Evolutionary conservation across 192 early-diverging fungal species (phyloP), one percentile per base, ranked within the genome.

Genomic region (Gamsiella multidivaricata): DNA sequence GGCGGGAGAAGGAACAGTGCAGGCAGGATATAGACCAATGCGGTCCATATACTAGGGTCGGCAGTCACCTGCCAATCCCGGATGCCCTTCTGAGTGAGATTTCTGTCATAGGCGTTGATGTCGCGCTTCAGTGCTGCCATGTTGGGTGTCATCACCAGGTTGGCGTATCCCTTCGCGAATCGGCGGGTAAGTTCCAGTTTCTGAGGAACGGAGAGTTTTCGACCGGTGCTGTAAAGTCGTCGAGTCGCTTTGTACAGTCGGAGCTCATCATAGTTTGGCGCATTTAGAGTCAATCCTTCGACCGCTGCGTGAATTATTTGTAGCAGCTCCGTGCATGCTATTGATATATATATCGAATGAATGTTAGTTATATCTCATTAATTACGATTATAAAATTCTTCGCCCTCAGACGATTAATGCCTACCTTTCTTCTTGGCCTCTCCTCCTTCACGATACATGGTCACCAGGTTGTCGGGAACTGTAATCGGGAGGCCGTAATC

Each of bases 251-350:
- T 82, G 60, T 65, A 69, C 14, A 82, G 46, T 39, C 70, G 62
- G 33, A 82, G 56, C 5, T 76, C 76, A 18, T 79, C 70, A 64
- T 73, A 82, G 67, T 79, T 79, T 15, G 81, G 74, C 9, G 81
- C 81, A 69, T 82, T 82, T 25, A 82, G 52, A 6, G 81, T 82
- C 43, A 82, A 31, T 45, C 67, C 64, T 31, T 71, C 41, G 28
- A 82, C 75, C 18, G 81, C 75, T 1, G 52, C 23, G 42, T 79
- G 75, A n/a, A 82, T 79, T 10, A 72, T 69, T 53, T 82, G 65
- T 12, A 82, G 42, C 17, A 82, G 59, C 47, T 82, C 73, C 49
- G 75, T 76, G 45, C 74, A 82, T 26, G 81, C 81, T 82, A 70
- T 57, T 9, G 46, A 1, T 12, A 18, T 46, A 18, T 46, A 10